phyloP scores from a whole-genome alignment of 805 yeast species.

The Isabelozyma rhagii region DNA sequence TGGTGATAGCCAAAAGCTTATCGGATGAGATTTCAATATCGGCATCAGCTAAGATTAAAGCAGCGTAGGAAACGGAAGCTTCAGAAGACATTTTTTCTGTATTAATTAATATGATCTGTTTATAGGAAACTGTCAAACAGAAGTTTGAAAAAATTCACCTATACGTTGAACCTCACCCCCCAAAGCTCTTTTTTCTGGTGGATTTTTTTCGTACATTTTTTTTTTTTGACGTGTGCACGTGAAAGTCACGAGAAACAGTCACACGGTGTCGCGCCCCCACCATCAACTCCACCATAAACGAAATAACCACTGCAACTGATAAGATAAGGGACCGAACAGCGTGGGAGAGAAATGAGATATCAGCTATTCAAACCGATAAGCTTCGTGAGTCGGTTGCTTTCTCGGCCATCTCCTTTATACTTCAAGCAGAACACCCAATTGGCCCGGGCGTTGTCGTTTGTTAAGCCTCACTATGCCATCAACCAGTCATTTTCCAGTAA shows the following conservation, averaged over 20 bases:
- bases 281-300: neutral
- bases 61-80: conserved; percentile 96
- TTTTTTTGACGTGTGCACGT: neutral
- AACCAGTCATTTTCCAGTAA: neutral
- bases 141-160: neutral
- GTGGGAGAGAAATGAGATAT: neutral
- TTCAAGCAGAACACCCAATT: neutral
- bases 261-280: conserved; percentile 1
- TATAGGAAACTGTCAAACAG: neutral
- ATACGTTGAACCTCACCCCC: neutral
- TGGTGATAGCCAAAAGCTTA: conserved; percentile 72
- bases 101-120: neutral
- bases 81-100: conserved; percentile 70
- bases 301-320: neutral
- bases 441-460: neutral
- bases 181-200: neutral
- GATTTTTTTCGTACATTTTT: neutral
- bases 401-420: neutral
- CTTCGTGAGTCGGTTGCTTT: neutral
- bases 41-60: conserved; percentile 96
- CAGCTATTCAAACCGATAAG: neutral
- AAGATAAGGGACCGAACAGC: neutral
- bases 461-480: neutral
- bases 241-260: conserved; percentile 10
- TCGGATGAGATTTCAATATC: conserved; percentile 90